Evolutionary conservation across 805 yeast species (phyloP), one percentile per base, ranked within the genome.

Genomic region (Saccharomyces paradoxus): DNA sequence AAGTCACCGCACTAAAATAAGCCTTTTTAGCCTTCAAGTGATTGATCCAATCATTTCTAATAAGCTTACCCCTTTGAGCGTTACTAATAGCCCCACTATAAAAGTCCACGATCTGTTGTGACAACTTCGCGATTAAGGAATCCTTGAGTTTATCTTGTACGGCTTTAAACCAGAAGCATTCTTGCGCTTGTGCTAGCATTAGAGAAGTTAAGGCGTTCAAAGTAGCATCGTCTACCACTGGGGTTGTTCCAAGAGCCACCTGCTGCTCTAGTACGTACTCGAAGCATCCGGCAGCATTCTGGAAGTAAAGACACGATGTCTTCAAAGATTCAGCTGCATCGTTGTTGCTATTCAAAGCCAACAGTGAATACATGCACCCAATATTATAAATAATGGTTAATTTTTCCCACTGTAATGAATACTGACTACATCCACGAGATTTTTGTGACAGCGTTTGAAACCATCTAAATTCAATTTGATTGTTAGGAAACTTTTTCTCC

Each of bases 181-280:
- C 97, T 68, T 90, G 96, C 0, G 96, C 94, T 63, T 89, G 96
- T 0, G 96, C 94, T 44, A 87, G 64, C 80, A 81, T 80, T 37
- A 89, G 63, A 12, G 66, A 60, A 41, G 76, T 69, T 52, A 90
- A 70, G 17, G 83, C 73, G 12, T 72, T 69, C 9, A 86, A 62
- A 0, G 88, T 80, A 12, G 76, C 75, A 1, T 55, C 47, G 44
- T 81, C 81, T 14, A 87, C 68, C 47, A 52, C 65, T 51, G 37
- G 61, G 24, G 60, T 60, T 49, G 56, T 51, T 12, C 55, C 52
- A 12, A 55, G 59, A 8, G 48, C 27, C 27, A 4, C 21, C 50
- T 51, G 21, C 26, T 60, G 56, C 8, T 64, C 62, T 1, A 64
- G 56, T 10, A 81, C 64, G 30, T 62, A 57, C 47, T 76, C 72